Percentiles rank a stretch among this genome's conserved stretches.
These are phyloP conservation scores for Nitzschia palea DNA, from an alignment of 108 stramenopile genomes.

Conservation along the genomic window DNA sequence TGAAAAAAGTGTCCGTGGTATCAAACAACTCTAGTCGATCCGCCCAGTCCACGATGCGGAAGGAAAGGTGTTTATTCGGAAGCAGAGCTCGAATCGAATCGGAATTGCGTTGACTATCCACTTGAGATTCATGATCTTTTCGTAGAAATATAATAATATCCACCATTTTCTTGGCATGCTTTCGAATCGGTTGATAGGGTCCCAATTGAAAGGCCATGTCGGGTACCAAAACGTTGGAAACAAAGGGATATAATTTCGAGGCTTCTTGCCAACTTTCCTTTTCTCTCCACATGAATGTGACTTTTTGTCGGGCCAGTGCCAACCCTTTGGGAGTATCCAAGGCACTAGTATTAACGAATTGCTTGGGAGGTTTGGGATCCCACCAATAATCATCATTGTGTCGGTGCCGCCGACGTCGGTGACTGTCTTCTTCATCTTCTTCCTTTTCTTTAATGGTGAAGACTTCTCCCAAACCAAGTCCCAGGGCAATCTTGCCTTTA, in stretches of 20 bases:
- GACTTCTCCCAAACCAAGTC: constrained; percentile 1
- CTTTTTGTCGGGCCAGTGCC: neutral
- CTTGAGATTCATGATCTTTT: constrained; percentile 30
- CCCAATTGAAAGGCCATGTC: constrained; percentile 53
- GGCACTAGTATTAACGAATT: neutral
- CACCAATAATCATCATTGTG: too few relatives aligned
- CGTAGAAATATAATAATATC: constrained; percentile 39
- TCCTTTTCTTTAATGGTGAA: too few relatives aligned
- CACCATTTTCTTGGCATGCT: neutral
- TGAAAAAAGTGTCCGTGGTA: constrained; percentile 29
- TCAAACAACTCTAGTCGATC: constrained; percentile 23
- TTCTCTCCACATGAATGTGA: constrained; percentile 41
- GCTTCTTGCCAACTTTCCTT: constrained; percentile 31
- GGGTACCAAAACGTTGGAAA: constrained; percentile 26
- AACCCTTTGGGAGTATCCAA: neutral
- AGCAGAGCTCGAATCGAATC: constrained; percentile 9
- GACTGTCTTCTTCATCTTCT: neutral
- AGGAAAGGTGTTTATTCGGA: neutral
- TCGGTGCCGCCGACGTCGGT: neutral
- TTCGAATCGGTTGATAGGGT: constrained; percentile 20
- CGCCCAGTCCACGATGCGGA: constrained; percentile 30
- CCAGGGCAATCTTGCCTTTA: constrained; percentile 13
- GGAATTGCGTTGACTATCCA: neutral
- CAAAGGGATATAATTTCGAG: constrained; percentile 35
- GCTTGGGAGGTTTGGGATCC: neutral